Evolutionary conservation across 2,329 filamentous ascomycete genomes (phyloP), one percentile per base, ranked within the genome.

Genomic region (Delphinella strobiligena): DNA sequence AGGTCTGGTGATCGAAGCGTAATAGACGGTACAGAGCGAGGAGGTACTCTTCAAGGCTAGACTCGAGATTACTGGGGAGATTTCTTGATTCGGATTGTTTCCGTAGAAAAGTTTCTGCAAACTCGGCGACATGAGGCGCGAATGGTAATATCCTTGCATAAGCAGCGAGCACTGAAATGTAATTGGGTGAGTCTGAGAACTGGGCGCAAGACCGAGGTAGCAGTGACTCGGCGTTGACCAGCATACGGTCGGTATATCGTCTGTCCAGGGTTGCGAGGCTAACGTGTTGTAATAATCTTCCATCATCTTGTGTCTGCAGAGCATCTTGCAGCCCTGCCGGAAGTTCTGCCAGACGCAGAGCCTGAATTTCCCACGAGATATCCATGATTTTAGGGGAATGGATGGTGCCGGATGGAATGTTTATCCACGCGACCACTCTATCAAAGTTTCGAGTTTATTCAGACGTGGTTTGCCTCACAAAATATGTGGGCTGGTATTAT

Each of bases 141-240:
- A 91, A 80, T 14, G 86, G 84, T 51, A 95, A 60, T 46, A 94
- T 71, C 53, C 82, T 74, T 45, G 83, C 81, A 63, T 94, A 82
- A 22, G 83, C 80, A 41, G 79, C 72, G 47, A 89, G 71, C 38
- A 80, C 55, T 43, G 51, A 53, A 24, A 56, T 58, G 31, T 52
- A 45, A 29, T 46, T 51, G 42, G 49, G 64, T 51, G 32, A 36
- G 2, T 39, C 3, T 3, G 35, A 27, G 19, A 55, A 64, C 58
- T 52, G 66, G 33, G 86, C 82, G 60, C 82, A 85, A 36, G 93
- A 68, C 60, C 95, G 88, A 50, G 85, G 75, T 52, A 91, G 84
- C 31, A 88, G 63, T 45, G 72, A 66, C 56, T 83, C 78, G 59
- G 88, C 87, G 53, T 82, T 72, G 48, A 74, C 67, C 54, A 91